Evolutionary conservation across 305 asterid species (phyloP).

Genomic region (Solanum hybrid): DNA sequence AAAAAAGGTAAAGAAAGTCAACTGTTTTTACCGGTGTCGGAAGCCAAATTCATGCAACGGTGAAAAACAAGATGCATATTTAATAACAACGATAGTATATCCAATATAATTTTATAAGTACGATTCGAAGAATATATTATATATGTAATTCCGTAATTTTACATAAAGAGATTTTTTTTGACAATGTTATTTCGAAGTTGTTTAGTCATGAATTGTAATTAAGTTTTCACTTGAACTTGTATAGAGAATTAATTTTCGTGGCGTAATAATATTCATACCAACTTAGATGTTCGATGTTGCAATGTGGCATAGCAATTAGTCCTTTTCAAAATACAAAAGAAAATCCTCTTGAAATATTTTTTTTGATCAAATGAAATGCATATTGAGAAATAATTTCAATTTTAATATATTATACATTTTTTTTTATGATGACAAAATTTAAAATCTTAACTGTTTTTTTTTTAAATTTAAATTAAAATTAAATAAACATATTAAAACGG

Average conservation of each 20-base stretch:
- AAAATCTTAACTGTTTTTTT: not conserved
- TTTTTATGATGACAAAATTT: not conserved
- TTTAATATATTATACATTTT: not conserved
- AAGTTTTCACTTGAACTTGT: not conserved
- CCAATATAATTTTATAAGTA: not conserved
- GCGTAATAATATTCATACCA: not conserved
- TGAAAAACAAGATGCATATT: not conserved
- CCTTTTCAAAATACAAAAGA: not conserved
- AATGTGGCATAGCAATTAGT: not conserved
- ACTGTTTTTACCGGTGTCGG: constrained; percentile 8
- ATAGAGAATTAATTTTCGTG: not conserved
- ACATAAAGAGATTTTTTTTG: too few relatives aligned
- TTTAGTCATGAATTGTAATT: not conserved
- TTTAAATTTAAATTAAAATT: not conserved
- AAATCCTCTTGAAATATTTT: not conserved
- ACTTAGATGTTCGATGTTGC: not conserved
- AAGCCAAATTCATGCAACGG: not conserved
- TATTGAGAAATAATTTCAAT: not conserved
- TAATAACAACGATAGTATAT: not conserved
- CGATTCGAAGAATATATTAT: not conserved
- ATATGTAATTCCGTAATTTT: rapidly evolving
- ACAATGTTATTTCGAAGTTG: rapidly evolving
- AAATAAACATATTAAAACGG: not conserved
- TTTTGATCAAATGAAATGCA: not conserved
- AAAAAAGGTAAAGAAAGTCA: constrained; percentile 10